These are phyloP conservation scores for Ophiostoma ulmi DNA, from an alignment of 2,329 filamentous ascomycete species.

Conservation along the genomic window DNA sequence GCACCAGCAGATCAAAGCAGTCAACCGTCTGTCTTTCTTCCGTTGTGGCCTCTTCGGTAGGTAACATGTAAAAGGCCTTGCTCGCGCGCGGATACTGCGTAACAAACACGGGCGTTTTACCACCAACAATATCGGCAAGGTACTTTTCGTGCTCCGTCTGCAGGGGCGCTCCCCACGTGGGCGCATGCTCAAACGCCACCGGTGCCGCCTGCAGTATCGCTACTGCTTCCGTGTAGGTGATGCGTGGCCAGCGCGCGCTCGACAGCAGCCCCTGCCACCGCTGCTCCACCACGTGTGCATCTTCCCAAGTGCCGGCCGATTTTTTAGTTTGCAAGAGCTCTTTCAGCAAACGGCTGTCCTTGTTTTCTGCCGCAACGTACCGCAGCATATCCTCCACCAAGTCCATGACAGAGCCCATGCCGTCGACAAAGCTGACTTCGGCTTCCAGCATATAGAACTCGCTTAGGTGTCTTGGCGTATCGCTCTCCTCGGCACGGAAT, in stretches of 20 bases:
- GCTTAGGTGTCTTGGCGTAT: slow-evolving; percentile 87
- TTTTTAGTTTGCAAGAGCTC: slow-evolving; percentile 38
- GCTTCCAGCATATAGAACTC: slow-evolving; percentile 99
- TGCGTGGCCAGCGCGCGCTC: slow-evolving; percentile 62
- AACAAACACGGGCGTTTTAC: slow-evolving; percentile 70
- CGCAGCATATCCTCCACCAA: slow-evolving; percentile 75
- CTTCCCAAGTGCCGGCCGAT: background rate
- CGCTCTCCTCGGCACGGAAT: slow-evolving; percentile 88
- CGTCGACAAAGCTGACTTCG: slow-evolving; percentile 73
- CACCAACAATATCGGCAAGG: slow-evolving; percentile 58
- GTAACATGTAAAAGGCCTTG: slow-evolving; percentile 77
- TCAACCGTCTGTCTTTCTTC: slow-evolving; percentile 56
- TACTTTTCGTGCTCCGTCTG: slow-evolving; percentile 92
- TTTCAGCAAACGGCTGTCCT: slow-evolving; percentile 39
- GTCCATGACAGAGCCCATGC: slow-evolving; percentile 67
- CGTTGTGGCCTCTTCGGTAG: slow-evolving; percentile 21
- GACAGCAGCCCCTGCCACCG: slow-evolving; percentile 68
- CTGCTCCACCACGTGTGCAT: slow-evolving; percentile 46
- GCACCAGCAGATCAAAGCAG: slow-evolving; percentile 85
- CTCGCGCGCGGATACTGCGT: slow-evolving; percentile 84
- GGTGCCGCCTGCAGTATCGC: slow-evolving; percentile 57
- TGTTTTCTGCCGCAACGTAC: slow-evolving; percentile 41
- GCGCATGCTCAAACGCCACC: slow-evolving; percentile 59
- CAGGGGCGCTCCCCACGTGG: slow-evolving; percentile 66
- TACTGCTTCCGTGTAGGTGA: slow-evolving; percentile 79